Conservation (phyloP, 2,329 filamentous ascomycete genomes). For the Colletotrichum brevisporum region DNA sequence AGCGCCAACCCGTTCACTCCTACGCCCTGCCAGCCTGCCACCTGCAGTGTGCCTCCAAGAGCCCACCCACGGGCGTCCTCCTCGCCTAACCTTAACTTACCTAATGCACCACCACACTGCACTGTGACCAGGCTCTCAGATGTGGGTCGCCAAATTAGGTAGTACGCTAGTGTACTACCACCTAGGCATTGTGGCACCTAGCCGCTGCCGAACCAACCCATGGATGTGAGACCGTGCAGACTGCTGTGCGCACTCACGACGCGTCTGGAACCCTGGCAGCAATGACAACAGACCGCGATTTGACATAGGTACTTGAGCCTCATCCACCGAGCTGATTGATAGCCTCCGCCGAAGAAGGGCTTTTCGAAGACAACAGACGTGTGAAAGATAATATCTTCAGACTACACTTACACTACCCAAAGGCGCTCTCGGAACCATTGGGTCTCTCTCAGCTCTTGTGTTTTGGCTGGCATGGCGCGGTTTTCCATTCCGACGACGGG, state of each 20-base stretch:
- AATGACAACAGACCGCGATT: slow-evolving; percentile 19
- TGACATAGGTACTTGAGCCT: slow-evolving; percentile 21
- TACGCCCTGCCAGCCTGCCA: no score
- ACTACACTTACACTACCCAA: no score
- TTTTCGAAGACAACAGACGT: neutral
- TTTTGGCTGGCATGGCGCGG: slow-evolving; percentile 59
- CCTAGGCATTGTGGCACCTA: neutral
- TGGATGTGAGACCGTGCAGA: slow-evolving; percentile 6
- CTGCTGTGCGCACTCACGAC: slow-evolving; percentile 12
- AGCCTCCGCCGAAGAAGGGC: neutral
- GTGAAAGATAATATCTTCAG: neutral
- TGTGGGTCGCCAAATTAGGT: no score
- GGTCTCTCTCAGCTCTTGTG: neutral
- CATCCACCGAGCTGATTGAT: neutral
- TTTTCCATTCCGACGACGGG: slow-evolving; percentile 79
- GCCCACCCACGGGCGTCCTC: slow-evolving; percentile 2
- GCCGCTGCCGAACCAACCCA: neutral
- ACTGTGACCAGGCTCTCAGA: neutral
- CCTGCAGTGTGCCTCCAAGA: neutral
- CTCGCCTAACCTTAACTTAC: slow-evolving; percentile 28
- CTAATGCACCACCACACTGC: neutral
- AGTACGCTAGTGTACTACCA: no score
- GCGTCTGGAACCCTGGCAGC: slow-evolving; percentile 16
- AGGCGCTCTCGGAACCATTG: neutral
- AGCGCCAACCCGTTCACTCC: neutral